Conservation (phyloP, 108 stramenopile genomes). For the Cyclotella choctawhatcheeana region DNA sequence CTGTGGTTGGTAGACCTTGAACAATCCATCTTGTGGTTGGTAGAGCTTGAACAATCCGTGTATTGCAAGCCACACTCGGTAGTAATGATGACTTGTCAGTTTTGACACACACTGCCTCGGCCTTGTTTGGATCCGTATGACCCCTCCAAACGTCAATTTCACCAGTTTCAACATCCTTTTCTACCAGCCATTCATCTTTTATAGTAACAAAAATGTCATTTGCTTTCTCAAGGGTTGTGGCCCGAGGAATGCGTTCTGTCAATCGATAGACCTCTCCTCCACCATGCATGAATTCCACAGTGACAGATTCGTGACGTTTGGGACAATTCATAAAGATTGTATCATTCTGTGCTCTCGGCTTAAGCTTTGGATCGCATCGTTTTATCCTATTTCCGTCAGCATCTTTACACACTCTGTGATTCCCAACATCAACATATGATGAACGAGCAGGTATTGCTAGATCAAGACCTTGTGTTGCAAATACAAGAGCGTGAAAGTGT, state of each 20-base stretch:
- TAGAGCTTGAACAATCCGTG: too few species aligned
- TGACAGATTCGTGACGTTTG: neutral
- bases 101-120: slow-evolving; percentile 41
- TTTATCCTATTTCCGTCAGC: neutral
- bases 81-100: slow-evolving; percentile 3
- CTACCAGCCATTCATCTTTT: neutral
- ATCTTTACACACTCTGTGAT: slow-evolving; percentile 19
- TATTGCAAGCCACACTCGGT: slow-evolving; percentile 15
- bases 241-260: neutral
- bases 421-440: slow-evolving; percentile 13
- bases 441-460: slow-evolving; percentile 58
- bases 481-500: slow-evolving; percentile 43
- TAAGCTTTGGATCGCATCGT: slow-evolving; percentile 24
- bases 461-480: slow-evolving; percentile 71
- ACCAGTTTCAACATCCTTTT: neutral
- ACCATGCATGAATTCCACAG: slow-evolving; percentile 12
- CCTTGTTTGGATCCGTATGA: neutral
- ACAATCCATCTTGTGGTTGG: too few species aligned
- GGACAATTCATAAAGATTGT: slow-evolving; percentile 26
- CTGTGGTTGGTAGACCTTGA: neutral
- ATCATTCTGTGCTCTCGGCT: slow-evolving; percentile 11
- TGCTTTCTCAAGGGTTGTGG: slow-evolving; percentile 7
- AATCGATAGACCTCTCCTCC: neutral
- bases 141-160: slow-evolving; percentile 4
- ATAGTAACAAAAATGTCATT: slow-evolving; percentile 9